Base-by-base conservation (phyloP, 2,329 filamentous ascomycete species). In the Colletotrichum tropicale region DNA sequence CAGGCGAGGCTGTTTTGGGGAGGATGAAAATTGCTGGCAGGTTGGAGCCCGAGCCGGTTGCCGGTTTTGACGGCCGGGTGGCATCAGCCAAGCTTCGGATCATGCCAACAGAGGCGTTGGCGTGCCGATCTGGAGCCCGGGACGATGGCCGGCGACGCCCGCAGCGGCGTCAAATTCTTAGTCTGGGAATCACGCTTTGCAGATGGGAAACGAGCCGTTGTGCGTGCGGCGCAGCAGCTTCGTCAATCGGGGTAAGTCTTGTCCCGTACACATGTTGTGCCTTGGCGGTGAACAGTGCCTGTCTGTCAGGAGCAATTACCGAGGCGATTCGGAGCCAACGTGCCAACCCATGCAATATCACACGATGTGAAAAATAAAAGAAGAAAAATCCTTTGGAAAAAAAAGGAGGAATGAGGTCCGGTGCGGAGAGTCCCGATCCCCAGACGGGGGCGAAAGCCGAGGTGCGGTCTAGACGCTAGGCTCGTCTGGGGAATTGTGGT, bases 401-500 rank as follows among this genome's bases (percentile, higher is more conserved):
- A 30, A 56, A 24, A 12, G 8, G 24, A 69, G 56, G 64, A 32
- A 58, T 58, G 48, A 38, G 48, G 70, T 69, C 64, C 58, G 64
- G 8, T 28, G 73, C 56, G 56, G 69, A 75, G 73, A 21, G 36
- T 48, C 64, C 24, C 62, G 32, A 75, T 69, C 74, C 73, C 74
- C 74, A 76, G 74, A 76, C 65, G 74, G 65, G 74, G 74, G 34
- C 28, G 64, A 73, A 65, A 38, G 70, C 74, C 74, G 74, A 76
- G 74, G 74, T 70, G 56, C 28, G 24, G 32, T 48, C 8, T 21
- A n/a, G 43, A 16, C 70, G 65, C 74, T 76, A 76, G 70, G 58
- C 70, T 65, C 43, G 48, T 69, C 74, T 74, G 70, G 74, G 74
- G 65, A 74, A 69, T 60, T 66, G n/a, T 68, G 74, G 70, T 55